Evolutionary conservation across 306 rosid genomes (phyloP).

Genomic region (Ammopiptanthus mongolicus): DNA sequence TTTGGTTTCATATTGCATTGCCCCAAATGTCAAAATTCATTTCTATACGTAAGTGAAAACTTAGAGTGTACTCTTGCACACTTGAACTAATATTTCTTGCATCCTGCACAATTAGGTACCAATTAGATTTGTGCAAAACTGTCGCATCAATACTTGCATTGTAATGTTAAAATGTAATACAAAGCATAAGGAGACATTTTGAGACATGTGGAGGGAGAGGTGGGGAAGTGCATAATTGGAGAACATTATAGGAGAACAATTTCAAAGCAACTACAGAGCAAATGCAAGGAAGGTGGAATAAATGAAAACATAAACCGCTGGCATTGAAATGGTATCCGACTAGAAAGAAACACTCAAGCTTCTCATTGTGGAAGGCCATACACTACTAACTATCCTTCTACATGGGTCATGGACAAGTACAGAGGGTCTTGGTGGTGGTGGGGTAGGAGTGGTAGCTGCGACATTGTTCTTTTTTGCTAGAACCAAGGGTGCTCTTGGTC

Average conservation of each 20-base stretch:
- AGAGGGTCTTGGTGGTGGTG: constrained; percentile 52
- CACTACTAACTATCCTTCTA: constrained; percentile 33
- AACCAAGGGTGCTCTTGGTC: constrained; percentile 56
- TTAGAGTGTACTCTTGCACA: background rate
- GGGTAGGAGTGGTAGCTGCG: constrained; percentile 66
- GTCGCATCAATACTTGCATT: background rate
- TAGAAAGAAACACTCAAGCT: constrained; percentile 84
- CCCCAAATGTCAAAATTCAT: constrained; percentile 1
- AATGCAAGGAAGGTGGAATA: too few relatives aligned
- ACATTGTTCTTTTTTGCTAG: constrained; percentile 72
- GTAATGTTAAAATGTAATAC: background rate
- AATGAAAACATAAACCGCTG: too few relatives aligned
- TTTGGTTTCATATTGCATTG: background rate
- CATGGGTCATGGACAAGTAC: constrained; percentile 57
- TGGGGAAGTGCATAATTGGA: constrained; percentile 55
- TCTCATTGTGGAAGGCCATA: constrained; percentile 95
- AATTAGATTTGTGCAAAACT: background rate
- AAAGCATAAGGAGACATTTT: constrained; percentile 30
- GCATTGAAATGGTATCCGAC: constrained; percentile 67
- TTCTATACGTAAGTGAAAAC: background rate
- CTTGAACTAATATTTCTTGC: background rate
- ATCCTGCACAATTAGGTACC: background rate
- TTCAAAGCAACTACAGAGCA: too few relatives aligned
- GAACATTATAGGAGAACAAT: too few relatives aligned
- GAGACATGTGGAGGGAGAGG: too few relatives aligned